Evolutionary conservation across 2,329 filamentous ascomycete species (phyloP), one percentile per base, ranked within the genome.

Genomic region (Botrytis paeoniae): DNA sequence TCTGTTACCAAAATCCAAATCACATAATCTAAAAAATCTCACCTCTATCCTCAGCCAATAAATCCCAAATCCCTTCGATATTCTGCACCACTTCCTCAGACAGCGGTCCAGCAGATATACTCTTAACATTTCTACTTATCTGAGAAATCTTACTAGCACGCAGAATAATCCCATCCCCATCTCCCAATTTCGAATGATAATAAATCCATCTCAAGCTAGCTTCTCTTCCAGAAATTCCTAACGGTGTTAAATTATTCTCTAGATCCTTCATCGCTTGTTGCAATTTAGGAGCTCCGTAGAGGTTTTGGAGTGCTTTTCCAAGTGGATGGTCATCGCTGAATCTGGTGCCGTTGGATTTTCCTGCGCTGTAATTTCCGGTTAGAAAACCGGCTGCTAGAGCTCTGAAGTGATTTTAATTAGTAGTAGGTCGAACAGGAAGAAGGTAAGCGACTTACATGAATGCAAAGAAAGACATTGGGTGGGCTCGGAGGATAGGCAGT

Each of bases 181-280:
- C 41, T 25, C 43, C 39, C 20, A 62, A 3, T 18, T n/a, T 32
- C 32, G 59, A 61, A 45, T 45, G 57, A 35, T 70, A 8, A 29
- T 32, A 70, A 2, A 70, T 62, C 57, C 69, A 70, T 39, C 57
- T 43, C 32, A 70, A 62, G 32, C 29, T 39, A 3, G 57, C 54
- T 51, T 70, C 69, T 45, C 32, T 62, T 20, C n/a, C 57, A 3
- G 41, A 70, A 10, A 62, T 51, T 20, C 14, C 32, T 22, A 70
- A 39, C 1, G 39, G 57, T 39, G n/a, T 6, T 39, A 62, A 70
- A 48, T 16, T 16, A 7, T 14, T 12, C 22, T 61, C 29, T 7
- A 70, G 16, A 37, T 62, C 18, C 2, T 37, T 29, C 57, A 70
- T 70, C n/a, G 59, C 57, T n/a, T 62, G 14, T 35, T 70, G 37